A percentile compares a stretch with the other conserved stretches of the same genome.
These are phyloP conservation scores for Thelephora ganbajun DNA, from an alignment of 768 basidiomycete species.

Conservation along the genomic window DNA sequence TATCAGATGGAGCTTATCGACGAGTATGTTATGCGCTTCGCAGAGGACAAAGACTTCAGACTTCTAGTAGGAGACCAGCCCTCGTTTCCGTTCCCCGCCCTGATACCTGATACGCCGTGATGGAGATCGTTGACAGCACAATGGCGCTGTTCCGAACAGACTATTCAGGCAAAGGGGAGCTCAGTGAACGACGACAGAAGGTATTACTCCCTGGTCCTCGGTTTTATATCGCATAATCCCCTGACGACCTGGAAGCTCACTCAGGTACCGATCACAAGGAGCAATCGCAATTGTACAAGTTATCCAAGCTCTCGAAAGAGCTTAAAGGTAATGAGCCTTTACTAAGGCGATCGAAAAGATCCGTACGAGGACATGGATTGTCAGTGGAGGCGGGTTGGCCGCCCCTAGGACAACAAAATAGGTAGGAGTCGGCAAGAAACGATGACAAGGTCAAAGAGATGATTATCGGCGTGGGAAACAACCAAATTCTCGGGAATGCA, in stretches of 20 bases:
- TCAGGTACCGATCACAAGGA: slow-evolving; percentile 40
- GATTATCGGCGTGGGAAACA: too few relatives aligned
- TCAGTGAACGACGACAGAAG: slow-evolving; percentile 91
- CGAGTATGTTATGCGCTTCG: slow-evolving; percentile 76
- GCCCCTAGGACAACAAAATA: too few relatives aligned
- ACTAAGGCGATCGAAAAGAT: too few relatives aligned
- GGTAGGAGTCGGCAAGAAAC: too few relatives aligned
- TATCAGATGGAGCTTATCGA: slow-evolving; percentile 81
- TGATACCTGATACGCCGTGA: background rate
- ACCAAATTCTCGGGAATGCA: too few relatives aligned
- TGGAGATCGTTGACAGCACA: slow-evolving; percentile 85
- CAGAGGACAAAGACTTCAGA: slow-evolving; percentile 77
- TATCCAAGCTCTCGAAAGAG: slow-evolving; percentile 87
- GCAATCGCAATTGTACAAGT: slow-evolving; percentile 6
- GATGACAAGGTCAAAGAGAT: too few relatives aligned
- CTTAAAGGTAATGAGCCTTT: too few relatives aligned
- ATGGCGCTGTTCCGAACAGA: slow-evolving; percentile 96
- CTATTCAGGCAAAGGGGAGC: slow-evolving; percentile 84
- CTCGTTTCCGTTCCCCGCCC: slow-evolving; percentile 4
- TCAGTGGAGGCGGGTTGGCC: too few relatives aligned
- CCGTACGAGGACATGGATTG: too few relatives aligned
- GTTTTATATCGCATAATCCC: slow-evolving; percentile 5
- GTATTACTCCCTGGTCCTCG: slow-evolving; percentile 18
- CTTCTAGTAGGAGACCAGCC: slow-evolving; percentile 32
- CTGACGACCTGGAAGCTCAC: slow-evolving; percentile 41